Base-by-base conservation (phyloP, 352 stramenopile species). In the Pythium sp. region DNA sequence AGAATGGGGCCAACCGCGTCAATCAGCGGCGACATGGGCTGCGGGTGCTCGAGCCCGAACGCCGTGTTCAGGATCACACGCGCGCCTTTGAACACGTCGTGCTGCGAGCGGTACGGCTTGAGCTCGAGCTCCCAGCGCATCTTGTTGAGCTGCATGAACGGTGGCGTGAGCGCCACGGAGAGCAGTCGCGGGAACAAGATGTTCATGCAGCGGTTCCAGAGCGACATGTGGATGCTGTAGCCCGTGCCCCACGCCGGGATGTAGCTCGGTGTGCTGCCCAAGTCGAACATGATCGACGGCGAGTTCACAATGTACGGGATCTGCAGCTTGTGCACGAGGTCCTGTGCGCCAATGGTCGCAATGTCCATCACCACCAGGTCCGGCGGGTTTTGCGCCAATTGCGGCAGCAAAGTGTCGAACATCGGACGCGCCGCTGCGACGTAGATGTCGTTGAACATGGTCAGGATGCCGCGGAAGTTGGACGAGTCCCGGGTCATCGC, bases 141-240 rank as follows among this genome's bases (percentile, higher is more conserved):
- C 74, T 95, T 91, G 79, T 96, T 96, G 58, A 95, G 68, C 70
- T 94, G 82, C 82, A 94, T 92, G 75, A 95, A 97, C 36, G 89
- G 86, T 49, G 89, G 87, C n/a, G 89, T 97, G 67, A 97, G 77
- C 24, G 88, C 89, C 28, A 95, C 85, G 0, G 86, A 93, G 30
- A 97, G 68, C 47, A 95, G 71, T 6, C 86, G 72, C n/a, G 89
- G 89, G 64, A 95, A 97, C n/a, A 97, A 55, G 62, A 94, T 83
- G 71, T 97, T 97, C 76, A 97, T 91, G 68, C 87, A 97, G 22
- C 89, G 86, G 62, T 95, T 87, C 87, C 87, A 93, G 36, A 97
- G 79, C 64, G 85, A 92, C 89, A 95, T 97, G 49, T 86, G 76
- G 41, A 83, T 74, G 46, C 78, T 84, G 66, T 93, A 95, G 15